These are phyloP conservation scores for Quercus berberidifolia DNA, from an alignment of 306 rosid species.

Conservation along the genomic window DNA sequence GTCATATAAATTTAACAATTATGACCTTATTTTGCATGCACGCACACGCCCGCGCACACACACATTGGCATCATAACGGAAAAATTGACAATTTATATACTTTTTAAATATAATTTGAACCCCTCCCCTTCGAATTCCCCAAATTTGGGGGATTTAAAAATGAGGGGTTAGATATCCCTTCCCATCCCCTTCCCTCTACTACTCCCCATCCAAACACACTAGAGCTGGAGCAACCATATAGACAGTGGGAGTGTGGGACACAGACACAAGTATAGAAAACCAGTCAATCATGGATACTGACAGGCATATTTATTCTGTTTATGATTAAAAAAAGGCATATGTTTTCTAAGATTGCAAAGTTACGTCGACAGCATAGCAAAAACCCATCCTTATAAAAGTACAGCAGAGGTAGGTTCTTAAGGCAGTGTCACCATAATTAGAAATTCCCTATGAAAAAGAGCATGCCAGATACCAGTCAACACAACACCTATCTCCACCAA, in stretches of 20 bases:
- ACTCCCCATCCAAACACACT: too few species aligned
- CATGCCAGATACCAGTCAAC: neutral
- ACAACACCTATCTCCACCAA: too few species aligned
- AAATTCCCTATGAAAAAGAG: neutral
- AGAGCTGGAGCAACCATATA: neutral
- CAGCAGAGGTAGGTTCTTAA: neutral
- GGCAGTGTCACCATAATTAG: neutral
- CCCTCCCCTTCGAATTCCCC: too few species aligned
- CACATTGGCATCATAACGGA: neutral
- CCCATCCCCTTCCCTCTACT: too few species aligned
- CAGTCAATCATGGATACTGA: neutral
- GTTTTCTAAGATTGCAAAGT: neutral
- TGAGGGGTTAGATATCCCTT: too few species aligned
- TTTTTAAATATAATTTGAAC: too few species aligned
- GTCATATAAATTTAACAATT: too few species aligned
- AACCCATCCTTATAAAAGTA: neutral
- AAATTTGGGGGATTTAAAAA: too few species aligned
- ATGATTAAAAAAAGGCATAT: neutral
- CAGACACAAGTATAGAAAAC: neutral
- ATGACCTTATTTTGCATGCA: too few species aligned
- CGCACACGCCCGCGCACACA: fast-evolving
- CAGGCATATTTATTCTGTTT: too few species aligned
- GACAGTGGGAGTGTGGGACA: neutral
- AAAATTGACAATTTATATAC: neutral
- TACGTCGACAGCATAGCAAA: neutral